Evolutionary conservation across 805 yeast genomes (phyloP), one percentile per base, ranked within the genome.

Genomic region (Cyberlindnera sargentensis): DNA sequence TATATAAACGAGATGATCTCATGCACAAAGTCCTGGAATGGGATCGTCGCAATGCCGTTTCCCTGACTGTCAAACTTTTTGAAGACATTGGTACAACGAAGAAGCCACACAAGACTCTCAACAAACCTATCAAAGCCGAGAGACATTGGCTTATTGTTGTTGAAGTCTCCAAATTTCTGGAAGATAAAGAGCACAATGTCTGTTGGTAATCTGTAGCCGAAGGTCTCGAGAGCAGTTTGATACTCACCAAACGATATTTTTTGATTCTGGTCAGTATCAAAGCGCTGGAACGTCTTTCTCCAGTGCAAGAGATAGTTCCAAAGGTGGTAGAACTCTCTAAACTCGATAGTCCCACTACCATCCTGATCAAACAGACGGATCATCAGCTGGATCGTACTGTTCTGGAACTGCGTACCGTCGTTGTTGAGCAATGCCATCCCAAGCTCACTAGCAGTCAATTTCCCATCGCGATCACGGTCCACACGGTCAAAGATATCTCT

Each of bases 71-170:
- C 95, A 60, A 75, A 84, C 57, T 80, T 80, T 55, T 84, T 83
- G 68, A 87, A 87, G 10, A 82, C 70, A 56, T 84, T 89, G 1
- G 95, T 85, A 49, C 84, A 72, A 49, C 86, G 76, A 57, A 86
- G 72, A 51, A 87, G 68, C 72, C 86, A 83, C 15, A 86, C 84
- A 51, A 87, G 71, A 42, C 85, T 73, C 58, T 87, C 95, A 26
- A 87, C 88, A 63, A 87, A 87, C 60, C 78, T 73, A 60, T 87
- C 95, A 61, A 87, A 87, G 46, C 84, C 79, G 62, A 87, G 58
- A 45, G 65, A 70, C 61, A 58, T 54, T 26, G 60, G 60, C 20
- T 52, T 57, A 40, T 60, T 61, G 6, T 54, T 52, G 34, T 54
- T 51, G 28, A 55, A 47, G 25, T 66, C 72, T 34, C 80, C 70